Evolutionary conservation across 1,284 basidiomycete species (phyloP).

Genomic region (Trametes pubescens): DNA sequence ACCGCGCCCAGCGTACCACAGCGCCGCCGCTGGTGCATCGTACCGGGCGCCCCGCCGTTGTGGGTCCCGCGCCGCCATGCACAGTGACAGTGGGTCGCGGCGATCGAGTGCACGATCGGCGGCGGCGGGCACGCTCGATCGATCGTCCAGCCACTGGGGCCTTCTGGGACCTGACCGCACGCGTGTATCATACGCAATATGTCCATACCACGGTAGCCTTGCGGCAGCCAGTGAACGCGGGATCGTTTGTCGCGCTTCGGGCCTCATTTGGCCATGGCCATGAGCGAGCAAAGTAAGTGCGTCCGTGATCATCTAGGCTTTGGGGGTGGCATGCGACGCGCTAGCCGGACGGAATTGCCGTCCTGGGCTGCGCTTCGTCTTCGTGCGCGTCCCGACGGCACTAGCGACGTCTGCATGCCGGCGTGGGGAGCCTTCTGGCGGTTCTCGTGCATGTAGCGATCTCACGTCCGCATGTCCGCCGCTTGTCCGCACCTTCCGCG

Average conservation of each 20-base stretch:
- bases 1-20: neutral
- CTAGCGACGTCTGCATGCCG: neutral
- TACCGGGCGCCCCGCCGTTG: constrained; percentile 12
- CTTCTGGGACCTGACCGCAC: neutral
- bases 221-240: too few relatives aligned
- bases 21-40: neutral
- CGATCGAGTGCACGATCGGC: constrained; percentile 8
- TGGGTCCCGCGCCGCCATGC: constrained; percentile 7
- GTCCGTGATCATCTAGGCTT: neutral
- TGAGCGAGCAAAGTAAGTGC: neutral
- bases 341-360: neutral
- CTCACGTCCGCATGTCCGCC: too few relatives aligned
- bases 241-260: too few relatives aligned
- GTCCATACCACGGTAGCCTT: too few relatives aligned
- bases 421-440: too few relatives aligned
- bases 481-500: too few relatives aligned
- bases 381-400: constrained; percentile 1
- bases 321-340: neutral
- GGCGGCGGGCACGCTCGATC: constrained; percentile 3
- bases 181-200: too few relatives aligned
- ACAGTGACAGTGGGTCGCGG: neutral
- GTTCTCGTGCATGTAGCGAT: too few relatives aligned
- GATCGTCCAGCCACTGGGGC: neutral
- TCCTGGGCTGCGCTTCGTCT: neutral
- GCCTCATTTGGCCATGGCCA: too few relatives aligned